phyloP scores from a whole-genome alignment of 257 asterid genomes.

The Solanum sitiens region DNA sequence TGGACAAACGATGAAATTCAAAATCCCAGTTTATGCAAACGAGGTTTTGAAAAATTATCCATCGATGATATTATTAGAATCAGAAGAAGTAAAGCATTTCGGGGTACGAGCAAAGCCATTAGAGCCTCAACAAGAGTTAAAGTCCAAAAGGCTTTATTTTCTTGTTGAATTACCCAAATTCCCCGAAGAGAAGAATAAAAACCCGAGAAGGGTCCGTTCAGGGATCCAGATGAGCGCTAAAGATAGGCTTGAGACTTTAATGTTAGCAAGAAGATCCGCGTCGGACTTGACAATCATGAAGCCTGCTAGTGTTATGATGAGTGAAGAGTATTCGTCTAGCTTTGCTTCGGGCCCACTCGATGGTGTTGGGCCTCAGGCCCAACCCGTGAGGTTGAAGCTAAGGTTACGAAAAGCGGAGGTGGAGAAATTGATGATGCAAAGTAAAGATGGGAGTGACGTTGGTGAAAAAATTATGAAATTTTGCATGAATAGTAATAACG shows the following conservation, averaged over 20 bases:
- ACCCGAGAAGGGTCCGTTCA: constrained; percentile 60
- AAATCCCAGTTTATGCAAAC: constrained; percentile 49
- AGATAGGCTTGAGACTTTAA: constrained; percentile 79
- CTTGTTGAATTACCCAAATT: constrained; percentile 60
- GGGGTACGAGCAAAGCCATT: constrained; percentile 75
- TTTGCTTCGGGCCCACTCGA: background rate
- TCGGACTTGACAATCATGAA: constrained; percentile 63
- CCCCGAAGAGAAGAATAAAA: constrained; percentile 24
- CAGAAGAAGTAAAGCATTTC: constrained; percentile 70
- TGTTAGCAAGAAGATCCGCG: constrained; percentile 65
- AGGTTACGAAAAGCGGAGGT: constrained; percentile 67
- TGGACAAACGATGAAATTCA: constrained; percentile 57
- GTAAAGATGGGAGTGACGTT: constrained; percentile 46
- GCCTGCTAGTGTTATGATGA: constrained; percentile 31
- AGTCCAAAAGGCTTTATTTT: constrained; percentile 62
- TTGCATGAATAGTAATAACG: constrained; percentile 18
- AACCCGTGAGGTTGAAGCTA: constrained; percentile 41
- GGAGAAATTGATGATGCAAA: constrained; percentile 64
- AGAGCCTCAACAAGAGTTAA: constrained; percentile 64
- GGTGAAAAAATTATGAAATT: constrained; percentile 51
- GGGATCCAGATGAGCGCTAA: constrained; percentile 90
- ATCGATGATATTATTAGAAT: constrained; percentile 56
- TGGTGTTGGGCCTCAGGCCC: constrained; percentile 1
- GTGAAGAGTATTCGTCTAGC: background rate
- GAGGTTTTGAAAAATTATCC: constrained; percentile 51